Conservation (phyloP, 2,329 filamentous ascomycete species). For the Cladosporium colombiae region DNA sequence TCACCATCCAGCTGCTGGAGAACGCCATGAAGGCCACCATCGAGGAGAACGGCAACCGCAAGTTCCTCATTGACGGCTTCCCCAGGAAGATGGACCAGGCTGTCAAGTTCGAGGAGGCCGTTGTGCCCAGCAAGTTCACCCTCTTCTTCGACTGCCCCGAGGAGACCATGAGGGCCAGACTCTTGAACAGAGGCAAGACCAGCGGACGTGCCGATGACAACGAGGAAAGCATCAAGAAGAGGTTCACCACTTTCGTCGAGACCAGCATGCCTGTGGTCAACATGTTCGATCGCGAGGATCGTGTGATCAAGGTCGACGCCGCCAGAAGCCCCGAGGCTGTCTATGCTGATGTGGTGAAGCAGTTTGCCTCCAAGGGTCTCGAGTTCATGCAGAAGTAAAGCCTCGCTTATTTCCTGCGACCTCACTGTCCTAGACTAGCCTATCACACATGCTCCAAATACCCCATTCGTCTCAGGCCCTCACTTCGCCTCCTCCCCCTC, state of each 20-base stretch:
- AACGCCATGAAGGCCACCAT: conserved; percentile 83
- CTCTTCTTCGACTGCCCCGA: conserved; percentile 95
- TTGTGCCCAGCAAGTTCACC: conserved; percentile 80
- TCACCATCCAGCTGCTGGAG: conserved; percentile 89
- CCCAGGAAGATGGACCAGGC: conserved; percentile 98
- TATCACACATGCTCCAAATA: background rate
- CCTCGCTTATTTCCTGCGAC: background rate
- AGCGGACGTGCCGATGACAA: conserved; percentile 92
- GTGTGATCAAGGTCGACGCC: conserved; percentile 79
- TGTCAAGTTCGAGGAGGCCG: conserved; percentile 84
- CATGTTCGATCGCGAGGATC: conserved; percentile 72
- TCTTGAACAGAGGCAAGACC: conserved; percentile 89
- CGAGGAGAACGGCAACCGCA: conserved; percentile 57
- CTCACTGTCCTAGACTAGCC: background rate
- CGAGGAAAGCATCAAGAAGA: conserved; percentile 91
- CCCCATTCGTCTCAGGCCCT: background rate
- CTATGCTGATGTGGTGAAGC: conserved; percentile 55
- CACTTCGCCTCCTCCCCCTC: conserved; percentile 15
- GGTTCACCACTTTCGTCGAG: conserved; percentile 90
- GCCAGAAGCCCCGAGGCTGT: conserved; percentile 66
- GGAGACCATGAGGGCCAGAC: conserved; percentile 77
- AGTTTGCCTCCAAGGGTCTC: conserved; percentile 48
- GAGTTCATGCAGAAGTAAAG: conserved; percentile 22
- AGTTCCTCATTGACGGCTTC: conserved; percentile 82
- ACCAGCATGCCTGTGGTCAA: conserved; percentile 97